Conservation (phyloP, 2,329 filamentous ascomycete genomes). For the Capronia americana region DNA sequence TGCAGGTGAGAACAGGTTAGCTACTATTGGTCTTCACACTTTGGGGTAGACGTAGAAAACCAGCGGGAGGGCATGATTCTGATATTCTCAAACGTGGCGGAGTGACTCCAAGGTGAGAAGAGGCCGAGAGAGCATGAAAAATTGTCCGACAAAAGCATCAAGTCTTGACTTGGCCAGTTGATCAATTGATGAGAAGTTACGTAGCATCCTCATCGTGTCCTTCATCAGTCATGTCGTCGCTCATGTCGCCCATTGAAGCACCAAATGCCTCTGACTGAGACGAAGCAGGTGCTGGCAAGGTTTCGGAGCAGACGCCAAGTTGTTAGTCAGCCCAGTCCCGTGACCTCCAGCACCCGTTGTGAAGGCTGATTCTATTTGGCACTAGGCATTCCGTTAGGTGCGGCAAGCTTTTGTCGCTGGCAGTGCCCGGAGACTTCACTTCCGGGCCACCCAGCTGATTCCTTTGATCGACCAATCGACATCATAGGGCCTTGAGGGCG, state of each 20-base stretch:
- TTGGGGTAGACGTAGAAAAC: background rate
- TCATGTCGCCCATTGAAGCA: background rate
- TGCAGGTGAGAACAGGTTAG: background rate
- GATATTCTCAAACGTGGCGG: background rate
- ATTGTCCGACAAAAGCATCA: background rate
- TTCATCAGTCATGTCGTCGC: background rate
- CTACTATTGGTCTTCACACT: background rate
- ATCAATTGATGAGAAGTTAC: background rate
- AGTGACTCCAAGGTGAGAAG: background rate
- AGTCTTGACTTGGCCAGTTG: background rate
- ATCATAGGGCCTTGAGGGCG: slow-evolving; percentile 5
- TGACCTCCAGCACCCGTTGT: background rate
- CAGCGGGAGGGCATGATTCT: background rate
- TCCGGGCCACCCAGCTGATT: slow-evolving; percentile 13
- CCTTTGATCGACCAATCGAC: slow-evolving; percentile 8
- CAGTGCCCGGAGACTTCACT: slow-evolving; percentile 13
- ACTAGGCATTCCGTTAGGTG: background rate
- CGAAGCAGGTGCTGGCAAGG: background rate
- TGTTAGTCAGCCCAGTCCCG: background rate
- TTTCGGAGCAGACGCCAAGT: background rate
- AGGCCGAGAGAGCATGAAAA: background rate
- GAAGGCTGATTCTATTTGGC: background rate
- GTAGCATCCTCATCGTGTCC: background rate
- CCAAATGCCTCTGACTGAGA: background rate
- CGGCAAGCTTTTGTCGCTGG: background rate